Conservation (phyloP, 148 eudicot species). For the Amaranthus cruentus region DNA sequence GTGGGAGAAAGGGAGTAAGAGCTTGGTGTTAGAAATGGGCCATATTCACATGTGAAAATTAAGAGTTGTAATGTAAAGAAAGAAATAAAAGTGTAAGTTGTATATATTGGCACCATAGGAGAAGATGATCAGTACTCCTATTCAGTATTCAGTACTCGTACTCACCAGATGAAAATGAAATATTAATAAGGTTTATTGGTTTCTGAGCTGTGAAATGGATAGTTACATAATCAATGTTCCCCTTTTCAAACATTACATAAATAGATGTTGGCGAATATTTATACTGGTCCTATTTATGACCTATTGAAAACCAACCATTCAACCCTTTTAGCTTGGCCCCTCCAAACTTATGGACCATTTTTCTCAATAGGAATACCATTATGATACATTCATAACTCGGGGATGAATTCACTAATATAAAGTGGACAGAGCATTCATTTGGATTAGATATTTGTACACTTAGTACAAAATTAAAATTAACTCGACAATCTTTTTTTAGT, state of each 20-base stretch:
- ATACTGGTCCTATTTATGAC: slow-evolving; percentile 5
- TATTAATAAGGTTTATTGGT: neutral
- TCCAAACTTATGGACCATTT: slow-evolving; percentile 1
- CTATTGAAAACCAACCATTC: slow-evolving; percentile 2
- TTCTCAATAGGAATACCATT: no score
- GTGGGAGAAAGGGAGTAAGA: neutral
- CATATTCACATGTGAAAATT: slow-evolving; percentile 23
- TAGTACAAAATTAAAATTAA: no score
- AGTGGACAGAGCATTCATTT: no score
- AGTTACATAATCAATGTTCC: slow-evolving; percentile 19
- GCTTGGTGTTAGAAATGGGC: slow-evolving; percentile 17
- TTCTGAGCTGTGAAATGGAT: slow-evolving; percentile 12
- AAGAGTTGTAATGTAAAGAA: neutral
- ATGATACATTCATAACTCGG: no score
- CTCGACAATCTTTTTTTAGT: no score
- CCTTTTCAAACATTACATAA: slow-evolving; percentile 1
- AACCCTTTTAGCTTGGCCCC: neutral
- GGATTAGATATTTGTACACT: no score
- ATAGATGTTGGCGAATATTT: slow-evolving; percentile 16
- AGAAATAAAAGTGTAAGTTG: neutral
- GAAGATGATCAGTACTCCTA: neutral
- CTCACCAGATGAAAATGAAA: neutral
- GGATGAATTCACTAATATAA: no score
- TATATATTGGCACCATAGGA: slow-evolving; percentile 1
- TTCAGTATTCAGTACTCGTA: neutral